Conservation (phyloP, 805 yeast genomes). For the Candida ipomoeae region DNA sequence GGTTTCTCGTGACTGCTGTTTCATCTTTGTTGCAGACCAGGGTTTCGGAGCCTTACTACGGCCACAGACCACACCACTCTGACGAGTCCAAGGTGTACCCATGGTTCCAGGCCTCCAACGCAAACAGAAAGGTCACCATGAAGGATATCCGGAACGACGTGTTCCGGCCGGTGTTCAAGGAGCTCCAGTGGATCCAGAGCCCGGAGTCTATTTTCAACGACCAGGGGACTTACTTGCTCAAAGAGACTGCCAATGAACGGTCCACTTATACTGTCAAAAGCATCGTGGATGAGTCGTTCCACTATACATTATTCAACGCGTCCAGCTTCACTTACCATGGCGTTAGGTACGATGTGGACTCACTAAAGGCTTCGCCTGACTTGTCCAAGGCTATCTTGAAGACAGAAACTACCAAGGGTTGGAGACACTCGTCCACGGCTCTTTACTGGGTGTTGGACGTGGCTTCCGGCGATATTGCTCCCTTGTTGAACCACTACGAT, state of each 20-base stretch:
- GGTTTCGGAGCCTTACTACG: not conserved
- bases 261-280: slow-evolving; percentile 55
- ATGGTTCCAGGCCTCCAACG: slow-evolving; percentile 5
- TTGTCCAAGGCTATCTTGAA: slow-evolving; percentile 53
- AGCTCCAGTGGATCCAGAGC: slow-evolving; percentile 67
- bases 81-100: slow-evolving; percentile 9
- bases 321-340: slow-evolving; percentile 40
- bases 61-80: not conserved
- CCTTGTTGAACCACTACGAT: slow-evolving; percentile 10
- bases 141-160: slow-evolving; percentile 46
- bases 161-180: slow-evolving; percentile 48
- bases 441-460: slow-evolving; percentile 20
- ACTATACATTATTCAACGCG: slow-evolving; percentile 48
- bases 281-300: slow-evolving; percentile 41
- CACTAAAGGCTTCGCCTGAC: slow-evolving; percentile 63
- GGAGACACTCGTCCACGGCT: slow-evolving; percentile 19
- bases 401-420: slow-evolving; percentile 55
- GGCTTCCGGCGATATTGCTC: slow-evolving; percentile 10
- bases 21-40: slow-evolving; percentile 4
- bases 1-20: slow-evolving; percentile 20
- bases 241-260: slow-evolving; percentile 32
- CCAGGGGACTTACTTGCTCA: slow-evolving; percentile 60
- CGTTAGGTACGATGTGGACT: slow-evolving; percentile 44
- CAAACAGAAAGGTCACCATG: slow-evolving; percentile 26
- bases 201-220: slow-evolving; percentile 50